Percentiles rank a stretch among this genome's conserved stretches.
Evolutionary conservation across 2,329 filamentous ascomycete species (phyloP).

Genomic region (Drechmeria coniospora): DNA sequence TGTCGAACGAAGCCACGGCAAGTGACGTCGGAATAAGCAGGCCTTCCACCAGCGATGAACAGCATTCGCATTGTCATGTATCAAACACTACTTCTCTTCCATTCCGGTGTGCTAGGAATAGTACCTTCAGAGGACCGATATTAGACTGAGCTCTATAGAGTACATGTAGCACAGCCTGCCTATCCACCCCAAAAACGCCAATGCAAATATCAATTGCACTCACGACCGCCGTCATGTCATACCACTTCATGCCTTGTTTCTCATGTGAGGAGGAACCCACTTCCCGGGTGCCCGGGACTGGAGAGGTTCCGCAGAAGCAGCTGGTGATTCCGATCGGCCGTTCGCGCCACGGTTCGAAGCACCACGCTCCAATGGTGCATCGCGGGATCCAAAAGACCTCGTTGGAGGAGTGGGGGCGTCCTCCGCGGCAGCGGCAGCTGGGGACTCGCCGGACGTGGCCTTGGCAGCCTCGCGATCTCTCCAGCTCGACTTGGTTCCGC

Average conservation of each 20-base stretch:
- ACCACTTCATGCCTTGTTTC: constrained; percentile 15
- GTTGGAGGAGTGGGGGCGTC: constrained; percentile 29
- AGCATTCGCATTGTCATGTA: background rate
- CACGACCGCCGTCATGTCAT: constrained; percentile 4
- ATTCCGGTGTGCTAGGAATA: constrained; percentile 14
- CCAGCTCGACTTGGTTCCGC: constrained; percentile 52
- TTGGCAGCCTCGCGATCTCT: constrained; percentile 52
- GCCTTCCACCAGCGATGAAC: too few species aligned
- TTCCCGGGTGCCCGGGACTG: constrained; percentile 40
- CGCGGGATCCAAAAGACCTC: constrained; percentile 18
- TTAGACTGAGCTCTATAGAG: constrained; percentile 18
- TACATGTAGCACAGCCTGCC: constrained; percentile 20
- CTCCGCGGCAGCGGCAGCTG: constrained; percentile 22
- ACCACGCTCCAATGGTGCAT: constrained; percentile 26
- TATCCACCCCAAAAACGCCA: constrained; percentile 20
- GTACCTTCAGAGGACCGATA: constrained; percentile 14
- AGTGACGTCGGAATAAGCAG: too few species aligned
- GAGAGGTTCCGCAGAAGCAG: constrained; percentile 30
- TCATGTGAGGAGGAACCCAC: constrained; percentile 38
- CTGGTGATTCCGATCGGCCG: constrained; percentile 23
- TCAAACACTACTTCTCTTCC: constrained; percentile 6
- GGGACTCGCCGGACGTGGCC: constrained; percentile 15
- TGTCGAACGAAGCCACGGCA: too few species aligned
- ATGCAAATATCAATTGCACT: constrained; percentile 14
- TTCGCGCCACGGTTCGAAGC: constrained; percentile 27